phyloP scores from a whole-genome alignment of 805 yeast genomes.

The Wickerhamiella musiphila region DNA sequence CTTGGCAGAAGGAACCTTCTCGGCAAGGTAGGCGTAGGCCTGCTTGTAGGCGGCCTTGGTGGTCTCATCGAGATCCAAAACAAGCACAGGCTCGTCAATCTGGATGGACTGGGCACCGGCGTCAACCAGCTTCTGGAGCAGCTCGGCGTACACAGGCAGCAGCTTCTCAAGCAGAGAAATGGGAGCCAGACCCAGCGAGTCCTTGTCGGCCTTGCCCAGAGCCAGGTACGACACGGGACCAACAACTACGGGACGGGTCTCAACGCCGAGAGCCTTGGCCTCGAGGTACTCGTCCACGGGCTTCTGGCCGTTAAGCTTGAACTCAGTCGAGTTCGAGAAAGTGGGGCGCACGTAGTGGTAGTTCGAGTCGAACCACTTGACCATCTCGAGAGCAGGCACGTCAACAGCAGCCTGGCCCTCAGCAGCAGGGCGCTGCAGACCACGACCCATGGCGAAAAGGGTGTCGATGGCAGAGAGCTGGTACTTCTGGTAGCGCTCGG shows the following conservation, averaged over 20 bases:
- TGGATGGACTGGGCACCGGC: slow-evolving; percentile 95
- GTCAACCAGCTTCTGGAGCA: slow-evolving; percentile 67
- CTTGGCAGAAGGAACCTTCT: slow-evolving; percentile 56
- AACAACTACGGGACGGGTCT: slow-evolving; percentile 91
- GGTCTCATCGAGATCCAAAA: slow-evolving; percentile 74
- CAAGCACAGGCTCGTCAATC: slow-evolving; percentile 94
- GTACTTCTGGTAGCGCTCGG: slow-evolving; percentile 91
- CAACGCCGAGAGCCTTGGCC: slow-evolving; percentile 90
- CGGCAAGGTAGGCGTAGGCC: slow-evolving; percentile 64
- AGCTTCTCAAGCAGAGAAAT: slow-evolving; percentile 74
- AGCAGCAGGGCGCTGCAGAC: slow-evolving; percentile 93
- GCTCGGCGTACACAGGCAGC: slow-evolving; percentile 83
- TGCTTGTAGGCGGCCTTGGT: slow-evolving; percentile 75
- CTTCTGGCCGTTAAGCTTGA: slow-evolving; percentile 90
- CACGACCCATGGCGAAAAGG: slow-evolving; percentile 98
- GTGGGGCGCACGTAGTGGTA: slow-evolving; percentile 99
- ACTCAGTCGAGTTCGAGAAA: slow-evolving; percentile 82
- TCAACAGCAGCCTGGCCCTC: slow-evolving; percentile 79
- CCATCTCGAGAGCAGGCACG: slow-evolving; percentile 97
- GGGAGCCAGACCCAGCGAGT: slow-evolving; percentile 88
- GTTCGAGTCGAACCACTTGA: slow-evolving; percentile 99
- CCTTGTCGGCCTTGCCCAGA: slow-evolving; percentile 98
- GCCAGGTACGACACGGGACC: slow-evolving; percentile 93
- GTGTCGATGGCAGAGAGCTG: slow-evolving; percentile 80
- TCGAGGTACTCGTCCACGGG: slow-evolving; percentile 96